These are phyloP conservation scores for Rhodotorula sp. DNA, from an alignment of 1,284 basidiomycete species.

Conservation along the genomic window DNA sequence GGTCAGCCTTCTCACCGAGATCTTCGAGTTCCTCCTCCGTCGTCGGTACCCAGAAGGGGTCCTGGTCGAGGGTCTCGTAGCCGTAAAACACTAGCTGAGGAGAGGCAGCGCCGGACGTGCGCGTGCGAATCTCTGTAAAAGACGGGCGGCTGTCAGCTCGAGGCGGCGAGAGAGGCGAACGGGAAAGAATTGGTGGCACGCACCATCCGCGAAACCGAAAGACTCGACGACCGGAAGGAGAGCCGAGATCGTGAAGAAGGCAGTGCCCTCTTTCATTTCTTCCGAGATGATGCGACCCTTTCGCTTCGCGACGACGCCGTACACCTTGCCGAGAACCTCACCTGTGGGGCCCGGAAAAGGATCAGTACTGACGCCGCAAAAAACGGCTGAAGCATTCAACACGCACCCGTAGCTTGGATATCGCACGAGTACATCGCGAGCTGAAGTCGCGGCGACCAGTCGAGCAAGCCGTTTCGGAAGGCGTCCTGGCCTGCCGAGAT, in stretches of 20 bases:
- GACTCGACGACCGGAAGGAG: slow-evolving; percentile 93
- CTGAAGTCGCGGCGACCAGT: slow-evolving; percentile 97
- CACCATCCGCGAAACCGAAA: slow-evolving; percentile 96
- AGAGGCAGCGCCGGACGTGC: slow-evolving; percentile 92
- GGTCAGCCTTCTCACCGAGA: slow-evolving; percentile 91
- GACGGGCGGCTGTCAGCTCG: background rate
- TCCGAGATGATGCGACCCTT: slow-evolving; percentile 90
- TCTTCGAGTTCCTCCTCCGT: slow-evolving; percentile 98
- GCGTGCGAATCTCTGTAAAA: slow-evolving; percentile 82
- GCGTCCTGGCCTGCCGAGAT: slow-evolving; percentile 87
- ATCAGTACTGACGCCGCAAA: background rate
- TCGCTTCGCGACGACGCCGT: slow-evolving; percentile 87
- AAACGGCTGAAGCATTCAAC: slow-evolving; percentile 53
- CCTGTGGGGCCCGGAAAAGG: slow-evolving; percentile 55
- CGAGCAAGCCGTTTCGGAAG: slow-evolving; percentile 81
- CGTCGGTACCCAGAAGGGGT: slow-evolving; percentile 99
- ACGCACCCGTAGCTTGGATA: slow-evolving; percentile 97
- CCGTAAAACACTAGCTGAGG: slow-evolving; percentile 96
- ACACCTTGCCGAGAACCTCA: slow-evolving; percentile 96
- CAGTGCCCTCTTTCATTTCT: slow-evolving; percentile 98
- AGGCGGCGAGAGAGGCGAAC: background rate
- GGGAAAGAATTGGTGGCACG: slow-evolving; percentile 30
- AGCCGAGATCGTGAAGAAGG: slow-evolving; percentile 88
- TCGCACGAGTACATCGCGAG: slow-evolving; percentile 99
- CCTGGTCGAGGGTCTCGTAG: slow-evolving; percentile 81